Conservation (phyloP, 352 stramenopile genomes). For the Phytophthora podocarpi region DNA sequence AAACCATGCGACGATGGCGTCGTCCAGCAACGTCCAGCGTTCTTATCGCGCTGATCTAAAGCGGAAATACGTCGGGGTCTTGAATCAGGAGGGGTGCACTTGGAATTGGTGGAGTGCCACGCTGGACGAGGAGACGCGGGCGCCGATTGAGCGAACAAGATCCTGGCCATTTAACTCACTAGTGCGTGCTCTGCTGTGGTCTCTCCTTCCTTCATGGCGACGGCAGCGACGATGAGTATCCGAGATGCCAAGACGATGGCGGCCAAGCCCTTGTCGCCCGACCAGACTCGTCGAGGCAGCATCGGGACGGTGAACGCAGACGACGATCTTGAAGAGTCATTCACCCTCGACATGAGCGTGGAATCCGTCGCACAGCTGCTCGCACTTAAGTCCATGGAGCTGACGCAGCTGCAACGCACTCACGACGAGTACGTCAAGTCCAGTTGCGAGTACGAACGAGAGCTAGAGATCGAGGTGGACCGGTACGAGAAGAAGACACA, state of each 20-base stretch:
- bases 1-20: constrained; percentile 14
- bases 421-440: constrained; percentile 81
- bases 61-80: constrained; percentile 10
- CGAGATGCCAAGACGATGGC: constrained; percentile 16
- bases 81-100: constrained; percentile 21
- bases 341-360: constrained; percentile 9
- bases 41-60: too few relatives aligned
- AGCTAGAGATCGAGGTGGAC: constrained; percentile 68
- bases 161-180: constrained; percentile 5
- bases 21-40: constrained; percentile 11
- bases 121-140: constrained; percentile 14
- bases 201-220: constrained; percentile 6
- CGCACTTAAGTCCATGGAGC: constrained; percentile 38
- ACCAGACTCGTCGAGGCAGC: constrained; percentile 13
- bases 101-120: constrained; percentile 20
- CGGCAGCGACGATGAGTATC: constrained; percentile 15
- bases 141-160: constrained; percentile 12
- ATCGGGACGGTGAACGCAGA: constrained; percentile 15
- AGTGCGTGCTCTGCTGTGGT: not conserved
- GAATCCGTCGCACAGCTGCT: constrained; percentile 27
- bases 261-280: constrained; percentile 10
- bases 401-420: constrained; percentile 56
- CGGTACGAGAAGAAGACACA: constrained; percentile 52
- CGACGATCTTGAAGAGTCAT: constrained; percentile 26
- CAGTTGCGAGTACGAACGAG: constrained; percentile 76